A percentile compares a stretch with the other conserved stretches of the same genome.
These are phyloP conservation scores for Plantago lanceolata DNA, from an alignment of 305 asterid species.

Conservation along the genomic window DNA sequence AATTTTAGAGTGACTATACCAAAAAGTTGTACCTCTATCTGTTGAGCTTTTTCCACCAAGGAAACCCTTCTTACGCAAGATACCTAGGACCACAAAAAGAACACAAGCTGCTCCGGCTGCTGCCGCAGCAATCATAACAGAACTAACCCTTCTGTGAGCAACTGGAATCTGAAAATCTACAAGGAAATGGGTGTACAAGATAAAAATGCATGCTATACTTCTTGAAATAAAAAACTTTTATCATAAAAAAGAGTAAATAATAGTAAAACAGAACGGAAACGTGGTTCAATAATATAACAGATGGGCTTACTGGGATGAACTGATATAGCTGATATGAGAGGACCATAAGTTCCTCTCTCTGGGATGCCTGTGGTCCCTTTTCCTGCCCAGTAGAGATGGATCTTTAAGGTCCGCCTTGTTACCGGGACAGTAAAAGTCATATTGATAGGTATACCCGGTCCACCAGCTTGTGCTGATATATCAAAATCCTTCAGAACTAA, in stretches of 20 bases:
- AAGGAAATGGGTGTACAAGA: slow-evolving; percentile 7
- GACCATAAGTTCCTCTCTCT: slow-evolving; percentile 78
- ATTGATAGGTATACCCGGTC: slow-evolving; percentile 59
- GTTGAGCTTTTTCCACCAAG: slow-evolving; percentile 45
- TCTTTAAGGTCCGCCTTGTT: slow-evolving; percentile 55
- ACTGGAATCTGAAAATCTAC: slow-evolving; percentile 79
- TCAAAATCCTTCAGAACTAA: slow-evolving; percentile 77
- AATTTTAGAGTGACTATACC: background rate
- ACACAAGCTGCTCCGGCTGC: slow-evolving; percentile 50
- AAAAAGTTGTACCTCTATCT: slow-evolving; percentile 48
- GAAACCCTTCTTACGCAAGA: slow-evolving; percentile 42
- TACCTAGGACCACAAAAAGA: slow-evolving; percentile 40
- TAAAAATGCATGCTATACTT: background rate
- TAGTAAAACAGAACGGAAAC: background rate
- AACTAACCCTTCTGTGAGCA: slow-evolving; percentile 33
- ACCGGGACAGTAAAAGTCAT: slow-evolving; percentile 50
- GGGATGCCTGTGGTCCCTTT: slow-evolving; percentile 93
- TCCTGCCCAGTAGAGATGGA: slow-evolving; percentile 93
- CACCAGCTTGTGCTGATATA: slow-evolving; percentile 74
- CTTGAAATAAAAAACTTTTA: background rate
- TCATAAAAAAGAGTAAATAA: background rate
- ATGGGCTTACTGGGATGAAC: slow-evolving; percentile 66
- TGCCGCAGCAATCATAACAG: slow-evolving; percentile 41
- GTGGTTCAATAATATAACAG: slow-evolving; percentile 14
- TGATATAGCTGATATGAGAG: slow-evolving; percentile 85